Conservation (phyloP, 257 asterid genomes). For the Salvia miltiorrhiza region DNA sequence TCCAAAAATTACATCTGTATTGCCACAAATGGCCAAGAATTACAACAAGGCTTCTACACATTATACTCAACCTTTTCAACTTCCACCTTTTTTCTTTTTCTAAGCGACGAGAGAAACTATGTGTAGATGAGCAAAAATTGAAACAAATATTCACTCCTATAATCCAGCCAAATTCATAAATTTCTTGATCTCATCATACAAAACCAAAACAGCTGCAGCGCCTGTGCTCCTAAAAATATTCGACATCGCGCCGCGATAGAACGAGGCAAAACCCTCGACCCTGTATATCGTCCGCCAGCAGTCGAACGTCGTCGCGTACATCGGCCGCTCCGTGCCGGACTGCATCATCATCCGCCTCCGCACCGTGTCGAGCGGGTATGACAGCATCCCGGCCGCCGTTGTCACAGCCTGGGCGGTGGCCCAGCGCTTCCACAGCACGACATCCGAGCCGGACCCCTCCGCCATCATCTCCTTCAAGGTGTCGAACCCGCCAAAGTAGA, state of each 20-base stretch:
- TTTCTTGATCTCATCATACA: constrained; percentile 88
- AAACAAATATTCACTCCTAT: constrained; percentile 22
- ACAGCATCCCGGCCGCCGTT: constrained; percentile 79
- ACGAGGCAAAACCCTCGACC: constrained; percentile 69
- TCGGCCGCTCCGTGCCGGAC: constrained; percentile 67
- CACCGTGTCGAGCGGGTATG: constrained; percentile 91
- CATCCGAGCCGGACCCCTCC: constrained; percentile 37
- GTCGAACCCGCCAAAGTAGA: constrained; percentile 88
- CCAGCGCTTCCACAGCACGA: constrained; percentile 89
- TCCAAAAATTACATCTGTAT: background rate
- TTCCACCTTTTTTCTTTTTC: background rate
- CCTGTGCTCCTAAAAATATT: constrained; percentile 93
- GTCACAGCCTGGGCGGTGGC: constrained; percentile 90
- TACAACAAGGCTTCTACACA: constrained; percentile 7
- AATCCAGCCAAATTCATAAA: constrained; percentile 89
- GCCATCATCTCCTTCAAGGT: constrained; percentile 74
- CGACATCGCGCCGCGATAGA: constrained; percentile 92
- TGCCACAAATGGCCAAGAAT: background rate
- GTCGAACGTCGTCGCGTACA: constrained; percentile 66
- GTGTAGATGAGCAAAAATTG: constrained; percentile 5
- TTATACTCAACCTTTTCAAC: background rate
- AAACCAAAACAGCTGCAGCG: constrained; percentile 89
- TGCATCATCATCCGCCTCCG: constrained; percentile 99
- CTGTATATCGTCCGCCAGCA: constrained; percentile 79
- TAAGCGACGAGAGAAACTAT: background rate